These are phyloP conservation scores for Hypoxylon rickii DNA, from an alignment of 495 filamentous ascomycete genomes.

Conservation along the genomic window DNA sequence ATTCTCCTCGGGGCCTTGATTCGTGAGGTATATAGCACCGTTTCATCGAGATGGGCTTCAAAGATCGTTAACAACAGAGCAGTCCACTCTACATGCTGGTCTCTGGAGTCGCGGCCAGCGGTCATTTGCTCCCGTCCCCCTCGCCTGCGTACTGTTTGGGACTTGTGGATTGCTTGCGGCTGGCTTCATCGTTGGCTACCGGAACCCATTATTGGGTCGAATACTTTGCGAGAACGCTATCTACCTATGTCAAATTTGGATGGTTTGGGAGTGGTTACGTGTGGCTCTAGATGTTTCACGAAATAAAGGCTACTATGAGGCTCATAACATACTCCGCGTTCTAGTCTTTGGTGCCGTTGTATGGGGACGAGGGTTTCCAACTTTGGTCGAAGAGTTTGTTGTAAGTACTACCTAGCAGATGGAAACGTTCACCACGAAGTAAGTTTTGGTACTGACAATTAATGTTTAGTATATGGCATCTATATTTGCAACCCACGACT, in stretches of 20 bases:
- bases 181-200: not conserved
- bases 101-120: not conserved
- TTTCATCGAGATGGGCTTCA: not conserved
- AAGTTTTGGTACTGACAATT: too few species aligned
- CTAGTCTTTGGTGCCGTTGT: not conserved
- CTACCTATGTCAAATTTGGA: not conserved
- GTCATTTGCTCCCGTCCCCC: not conserved
- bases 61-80: not conserved
- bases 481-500: too few species aligned
- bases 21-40: not conserved
- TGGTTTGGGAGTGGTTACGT: slow-evolving; percentile 3
- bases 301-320: not conserved
- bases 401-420: not conserved
- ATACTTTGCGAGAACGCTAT: not conserved
- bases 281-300: not conserved
- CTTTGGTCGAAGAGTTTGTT: not conserved
- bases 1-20: not conserved
- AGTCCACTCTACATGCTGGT: not conserved
- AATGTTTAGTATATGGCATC: too few species aligned
- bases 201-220: not conserved
- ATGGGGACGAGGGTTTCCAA: not conserved
- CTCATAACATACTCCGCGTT: not conserved
- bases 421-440: too few species aligned
- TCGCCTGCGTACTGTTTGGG: not conserved
- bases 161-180: not conserved